Evolutionary conservation across 768 basidiomycete species (phyloP).

Genomic region (Tylopilus balloui): DNA sequence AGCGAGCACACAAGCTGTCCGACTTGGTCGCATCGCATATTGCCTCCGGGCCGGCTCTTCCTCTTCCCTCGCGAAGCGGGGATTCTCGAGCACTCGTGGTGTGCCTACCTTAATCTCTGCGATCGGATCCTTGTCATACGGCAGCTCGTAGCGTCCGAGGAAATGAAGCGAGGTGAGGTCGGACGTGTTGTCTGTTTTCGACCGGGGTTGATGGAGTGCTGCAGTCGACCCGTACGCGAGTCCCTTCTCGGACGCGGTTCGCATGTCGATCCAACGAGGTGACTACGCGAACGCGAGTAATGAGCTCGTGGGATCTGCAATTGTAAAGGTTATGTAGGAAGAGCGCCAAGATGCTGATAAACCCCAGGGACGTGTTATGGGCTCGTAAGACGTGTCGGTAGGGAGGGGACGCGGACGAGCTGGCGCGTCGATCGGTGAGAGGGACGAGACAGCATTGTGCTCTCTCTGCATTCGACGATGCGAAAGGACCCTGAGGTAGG

Average conservation of each 20-base stretch:
- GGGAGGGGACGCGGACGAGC: slow-evolving; percentile 39
- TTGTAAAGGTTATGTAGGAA: slow-evolving; percentile 45
- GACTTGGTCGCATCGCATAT: slow-evolving; percentile 24
- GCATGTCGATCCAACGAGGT: slow-evolving; percentile 28
- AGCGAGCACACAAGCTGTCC: slow-evolving; percentile 21
- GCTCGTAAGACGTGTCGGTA: slow-evolving; percentile 46
- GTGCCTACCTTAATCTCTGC: slow-evolving; percentile 17
- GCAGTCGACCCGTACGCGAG: slow-evolving; percentile 37
- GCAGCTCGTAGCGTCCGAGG: slow-evolving; percentile 13
- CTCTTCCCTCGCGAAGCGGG: slow-evolving; percentile 26
- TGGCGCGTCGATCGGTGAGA: slow-evolving; percentile 25
- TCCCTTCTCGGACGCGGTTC: slow-evolving; percentile 30
- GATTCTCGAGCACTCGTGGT: slow-evolving; percentile 14
- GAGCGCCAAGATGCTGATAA: slow-evolving; percentile 40
- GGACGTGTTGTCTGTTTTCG: slow-evolving; percentile 24
- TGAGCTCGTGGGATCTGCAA: slow-evolving; percentile 47
- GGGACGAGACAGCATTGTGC: slow-evolving; percentile 17
- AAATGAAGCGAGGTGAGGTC: slow-evolving; percentile 26
- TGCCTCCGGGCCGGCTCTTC: slow-evolving; percentile 26
- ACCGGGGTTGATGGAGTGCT: slow-evolving; percentile 17
- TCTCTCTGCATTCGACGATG: background rate
- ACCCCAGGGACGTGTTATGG: slow-evolving; percentile 43
- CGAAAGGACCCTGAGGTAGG: slow-evolving; percentile 35
- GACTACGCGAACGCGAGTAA: slow-evolving; percentile 45
- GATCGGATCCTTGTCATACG: slow-evolving; percentile 18